Evolutionary conservation across 257 asterid species (phyloP).

Genomic region (Nicotiana benthamiana): DNA sequence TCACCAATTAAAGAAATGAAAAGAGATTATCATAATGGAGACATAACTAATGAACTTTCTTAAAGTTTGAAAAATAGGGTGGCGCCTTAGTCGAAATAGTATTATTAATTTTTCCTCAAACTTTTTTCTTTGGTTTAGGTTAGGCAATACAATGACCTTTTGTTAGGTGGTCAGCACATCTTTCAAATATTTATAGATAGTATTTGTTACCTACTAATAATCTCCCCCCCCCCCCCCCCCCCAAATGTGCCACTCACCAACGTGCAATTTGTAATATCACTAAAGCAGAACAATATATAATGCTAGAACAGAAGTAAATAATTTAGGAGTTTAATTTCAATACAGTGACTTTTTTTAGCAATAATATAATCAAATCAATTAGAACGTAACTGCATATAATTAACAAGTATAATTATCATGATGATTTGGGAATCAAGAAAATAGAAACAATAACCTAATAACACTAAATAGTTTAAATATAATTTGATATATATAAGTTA

Average conservation of each 20-base stretch:
- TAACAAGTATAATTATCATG: too few relatives aligned
- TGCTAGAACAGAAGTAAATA: neutral
- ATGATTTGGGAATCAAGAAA: too few relatives aligned
- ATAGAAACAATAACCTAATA: too few relatives aligned
- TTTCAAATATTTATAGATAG: constrained; percentile 12
- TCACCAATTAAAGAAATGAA: neutral
- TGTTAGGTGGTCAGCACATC: constrained; percentile 26
- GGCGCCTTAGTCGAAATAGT: neutral
- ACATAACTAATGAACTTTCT: constrained; percentile 8
- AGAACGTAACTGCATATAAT: too few relatives aligned
- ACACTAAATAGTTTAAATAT: too few relatives aligned
- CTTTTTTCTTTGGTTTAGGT: neutral
- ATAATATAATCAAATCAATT: too few relatives aligned
- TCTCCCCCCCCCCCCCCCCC: constrained; percentile 19
- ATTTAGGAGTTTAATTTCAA: neutral
- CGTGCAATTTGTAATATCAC: neutral
- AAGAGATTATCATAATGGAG: constrained; percentile 8
- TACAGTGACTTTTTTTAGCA: too few relatives aligned
- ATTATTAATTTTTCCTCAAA: neutral
- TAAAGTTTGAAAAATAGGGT: constrained; percentile 20
- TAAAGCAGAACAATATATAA: neutral
- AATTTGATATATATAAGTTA: too few relatives aligned
- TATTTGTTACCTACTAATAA: constrained; percentile 17
- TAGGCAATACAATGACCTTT: constrained; percentile 13
- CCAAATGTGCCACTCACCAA: neutral